These are phyloP conservation scores for Lactifluus rugatus DNA, from an alignment of 768 basidiomycete genomes.

Conservation along the genomic window DNA sequence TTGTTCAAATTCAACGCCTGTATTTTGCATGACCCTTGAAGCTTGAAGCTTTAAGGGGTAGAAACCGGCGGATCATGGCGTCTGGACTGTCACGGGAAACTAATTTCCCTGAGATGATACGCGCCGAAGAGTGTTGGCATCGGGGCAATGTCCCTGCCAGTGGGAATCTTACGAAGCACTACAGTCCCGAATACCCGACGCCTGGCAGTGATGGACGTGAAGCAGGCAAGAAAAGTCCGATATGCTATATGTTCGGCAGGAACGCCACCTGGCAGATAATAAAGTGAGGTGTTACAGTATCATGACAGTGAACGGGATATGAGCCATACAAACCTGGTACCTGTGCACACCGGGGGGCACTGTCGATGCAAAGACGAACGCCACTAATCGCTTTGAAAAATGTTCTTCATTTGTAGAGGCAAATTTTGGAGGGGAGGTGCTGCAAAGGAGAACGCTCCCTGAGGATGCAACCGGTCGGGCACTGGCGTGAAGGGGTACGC, in stretches of 20 bases:
- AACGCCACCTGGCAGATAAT: not conserved
- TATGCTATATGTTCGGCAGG: not conserved
- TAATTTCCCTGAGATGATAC: not conserved
- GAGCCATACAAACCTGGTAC: not conserved
- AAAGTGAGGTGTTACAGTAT: not conserved
- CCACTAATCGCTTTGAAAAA: slow-evolving; percentile 3
- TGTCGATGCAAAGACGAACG: not conserved
- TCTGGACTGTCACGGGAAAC: not conserved
- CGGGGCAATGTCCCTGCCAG: too few relatives aligned
- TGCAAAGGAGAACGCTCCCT: not conserved
- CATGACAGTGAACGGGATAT: not conserved
- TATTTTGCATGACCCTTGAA: not conserved
- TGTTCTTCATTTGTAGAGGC: not conserved
- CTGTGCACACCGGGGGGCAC: too few relatives aligned
- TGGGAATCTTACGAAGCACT: too few relatives aligned
- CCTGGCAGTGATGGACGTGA: not conserved
- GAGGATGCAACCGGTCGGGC: too few relatives aligned
- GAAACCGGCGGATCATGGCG: not conserved
- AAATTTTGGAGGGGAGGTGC: not conserved
- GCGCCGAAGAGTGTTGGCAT: too few relatives aligned
- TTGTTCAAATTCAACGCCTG: not conserved
- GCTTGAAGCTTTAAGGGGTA: too few relatives aligned
- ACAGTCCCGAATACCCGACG: too few relatives aligned
- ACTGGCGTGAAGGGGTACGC: not conserved
- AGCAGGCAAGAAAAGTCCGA: not conserved